These are phyloP conservation scores for Cryptomeria japonica DNA, from an alignment of 75 land plant species.

Conservation along the genomic window DNA sequence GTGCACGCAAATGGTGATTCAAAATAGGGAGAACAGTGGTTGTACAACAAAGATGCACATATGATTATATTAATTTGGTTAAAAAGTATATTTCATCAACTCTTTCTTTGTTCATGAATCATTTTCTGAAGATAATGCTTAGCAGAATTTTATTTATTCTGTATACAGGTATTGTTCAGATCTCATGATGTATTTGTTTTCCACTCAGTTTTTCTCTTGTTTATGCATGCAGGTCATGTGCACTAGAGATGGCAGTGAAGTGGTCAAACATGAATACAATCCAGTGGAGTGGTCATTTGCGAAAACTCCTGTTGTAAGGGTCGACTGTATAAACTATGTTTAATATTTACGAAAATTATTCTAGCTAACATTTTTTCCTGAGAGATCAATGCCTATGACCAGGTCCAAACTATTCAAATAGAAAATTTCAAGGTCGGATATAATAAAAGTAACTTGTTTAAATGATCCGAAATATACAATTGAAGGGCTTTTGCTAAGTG, in stretches of 20 bases:
- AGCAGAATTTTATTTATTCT: neutral
- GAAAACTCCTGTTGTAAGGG: constrained; percentile 44
- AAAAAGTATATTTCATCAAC: neutral
- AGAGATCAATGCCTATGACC: neutral
- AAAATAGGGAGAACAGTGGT: neutral
- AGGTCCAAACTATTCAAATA: neutral
- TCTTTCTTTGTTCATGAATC: neutral
- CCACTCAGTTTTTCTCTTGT: neutral
- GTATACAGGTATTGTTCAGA: neutral
- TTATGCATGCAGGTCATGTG: constrained; percentile 53
- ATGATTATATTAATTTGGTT: neutral
- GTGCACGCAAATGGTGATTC: neutral
- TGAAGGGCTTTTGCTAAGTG: neutral
- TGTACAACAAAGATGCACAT: neutral
- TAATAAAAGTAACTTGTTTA: neutral
- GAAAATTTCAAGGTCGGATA: neutral
- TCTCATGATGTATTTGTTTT: neutral
- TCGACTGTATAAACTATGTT: neutral
- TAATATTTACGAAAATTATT: neutral
- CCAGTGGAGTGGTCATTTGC: constrained; percentile 49
- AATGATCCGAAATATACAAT: neutral
- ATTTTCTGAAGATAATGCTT: constrained; percentile 5
- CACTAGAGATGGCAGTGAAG: constrained; percentile 38
- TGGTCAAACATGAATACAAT: constrained; percentile 49
- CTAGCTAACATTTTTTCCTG: neutral